phyloP scores from a whole-genome alignment of 495 filamentous ascomycete genomes.

The Aspergillus incahuasiensis region DNA sequence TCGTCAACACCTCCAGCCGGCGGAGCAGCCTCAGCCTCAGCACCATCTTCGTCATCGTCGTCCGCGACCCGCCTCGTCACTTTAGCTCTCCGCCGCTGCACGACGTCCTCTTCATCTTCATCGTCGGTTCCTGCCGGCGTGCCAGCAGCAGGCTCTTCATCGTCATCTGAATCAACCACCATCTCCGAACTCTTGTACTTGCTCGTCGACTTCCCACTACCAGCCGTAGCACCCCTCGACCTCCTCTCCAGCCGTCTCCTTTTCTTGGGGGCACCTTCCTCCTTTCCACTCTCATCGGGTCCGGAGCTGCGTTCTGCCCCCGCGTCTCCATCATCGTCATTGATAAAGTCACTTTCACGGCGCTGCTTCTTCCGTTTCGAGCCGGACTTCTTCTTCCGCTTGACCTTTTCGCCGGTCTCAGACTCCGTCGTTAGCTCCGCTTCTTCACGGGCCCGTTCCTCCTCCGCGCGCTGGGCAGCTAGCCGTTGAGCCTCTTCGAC shows the following conservation, averaged over 20 bases:
- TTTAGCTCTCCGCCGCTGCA: slow-evolving; percentile 36
- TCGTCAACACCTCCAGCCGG: slow-evolving; percentile 8
- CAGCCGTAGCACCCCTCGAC: slow-evolving; percentile 36
- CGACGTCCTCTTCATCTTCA: slow-evolving; percentile 30
- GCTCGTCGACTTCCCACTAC: slow-evolving; percentile 40
- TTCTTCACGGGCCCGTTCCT: slow-evolving; percentile 62
- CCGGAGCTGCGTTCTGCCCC: slow-evolving; percentile 13
- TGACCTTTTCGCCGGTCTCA: slow-evolving; percentile 72
- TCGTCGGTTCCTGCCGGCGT: slow-evolving; percentile 31
- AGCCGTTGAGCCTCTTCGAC: slow-evolving; percentile 68
- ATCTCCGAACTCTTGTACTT: slow-evolving; percentile 81
- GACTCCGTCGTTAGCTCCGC: slow-evolving; percentile 70
- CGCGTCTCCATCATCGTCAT: slow-evolving; percentile 15
- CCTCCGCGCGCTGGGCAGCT: slow-evolving; percentile 64
- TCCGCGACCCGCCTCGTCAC: slow-evolving; percentile 37
- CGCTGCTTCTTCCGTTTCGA: slow-evolving; percentile 65
- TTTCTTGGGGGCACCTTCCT: slow-evolving; percentile 44
- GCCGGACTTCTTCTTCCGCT: slow-evolving; percentile 55
- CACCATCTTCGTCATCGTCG: slow-evolving; percentile 43
- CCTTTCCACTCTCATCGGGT: slow-evolving; percentile 26
- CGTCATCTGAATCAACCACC: slow-evolving; percentile 68
- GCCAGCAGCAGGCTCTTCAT: slow-evolving; percentile 35
- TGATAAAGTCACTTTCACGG: slow-evolving; percentile 26
- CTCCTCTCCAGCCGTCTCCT: slow-evolving; percentile 48
- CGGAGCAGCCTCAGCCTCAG: slow-evolving; percentile 20